Evolutionary conservation across 2,329 filamentous ascomycete species (phyloP).

Genomic region (Karstenula rhodostoma): DNA sequence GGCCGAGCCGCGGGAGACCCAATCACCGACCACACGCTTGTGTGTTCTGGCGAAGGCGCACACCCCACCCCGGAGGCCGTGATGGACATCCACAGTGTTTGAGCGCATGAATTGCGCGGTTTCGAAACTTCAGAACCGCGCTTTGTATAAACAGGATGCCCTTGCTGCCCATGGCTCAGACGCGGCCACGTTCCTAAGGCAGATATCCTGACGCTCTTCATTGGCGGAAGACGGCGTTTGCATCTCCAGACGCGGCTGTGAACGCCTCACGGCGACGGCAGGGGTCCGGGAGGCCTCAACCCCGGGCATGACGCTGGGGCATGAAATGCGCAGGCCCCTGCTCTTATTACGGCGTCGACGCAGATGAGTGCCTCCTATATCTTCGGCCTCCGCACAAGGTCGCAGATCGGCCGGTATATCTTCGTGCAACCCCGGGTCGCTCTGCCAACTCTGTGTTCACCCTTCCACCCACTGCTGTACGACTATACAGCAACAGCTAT

Average conservation of each 20-base stretch:
- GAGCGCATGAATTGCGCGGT: constrained; percentile 15
- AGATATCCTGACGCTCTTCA: not conserved
- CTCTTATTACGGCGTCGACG: constrained; percentile 13
- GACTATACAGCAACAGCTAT: not conserved
- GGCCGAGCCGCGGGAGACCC: constrained; percentile 8
- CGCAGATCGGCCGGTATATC: constrained; percentile 14
- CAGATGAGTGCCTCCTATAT: constrained; percentile 11
- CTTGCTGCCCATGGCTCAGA: not conserved
- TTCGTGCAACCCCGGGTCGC: constrained; percentile 9
- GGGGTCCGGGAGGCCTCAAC: not conserved
- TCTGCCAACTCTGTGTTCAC: constrained; percentile 2
- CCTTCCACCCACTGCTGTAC: not conserved
- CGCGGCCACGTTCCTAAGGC: constrained; percentile 7
- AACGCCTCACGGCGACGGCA: constrained; percentile 17
- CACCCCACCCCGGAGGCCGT: constrained; percentile 12
- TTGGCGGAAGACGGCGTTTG: constrained; percentile 10
- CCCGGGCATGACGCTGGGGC: constrained; percentile 15
- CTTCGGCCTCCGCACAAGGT: constrained; percentile 13
- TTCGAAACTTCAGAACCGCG: constrained; percentile 18
- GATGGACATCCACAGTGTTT: constrained; percentile 12
- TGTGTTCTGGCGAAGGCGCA: constrained; percentile 8
- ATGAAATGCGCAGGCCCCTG: constrained; percentile 14
- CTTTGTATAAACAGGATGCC: constrained; percentile 15
- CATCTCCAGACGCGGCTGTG: not conserved
- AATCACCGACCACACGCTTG: constrained; percentile 16